Percentiles rank a stretch among this genome's conserved stretches.
Evolutionary conservation across 2,329 filamentous ascomycete species (phyloP).

Genomic region (Hymenoscyphus salicellus): DNA sequence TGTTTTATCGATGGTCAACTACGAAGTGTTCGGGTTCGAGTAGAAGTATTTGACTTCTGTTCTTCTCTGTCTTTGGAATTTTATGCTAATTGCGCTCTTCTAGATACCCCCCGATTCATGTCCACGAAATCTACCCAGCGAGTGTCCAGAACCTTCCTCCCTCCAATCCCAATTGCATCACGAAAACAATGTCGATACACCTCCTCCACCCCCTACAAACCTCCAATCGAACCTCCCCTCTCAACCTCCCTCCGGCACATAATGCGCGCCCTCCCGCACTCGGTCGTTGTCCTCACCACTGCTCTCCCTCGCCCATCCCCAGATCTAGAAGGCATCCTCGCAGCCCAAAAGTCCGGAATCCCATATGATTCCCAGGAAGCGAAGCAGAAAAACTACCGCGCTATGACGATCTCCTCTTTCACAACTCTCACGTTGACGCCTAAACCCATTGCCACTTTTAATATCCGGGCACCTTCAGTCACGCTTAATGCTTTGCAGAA

Average conservation of each 20-base stretch:
- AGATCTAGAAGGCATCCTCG: background rate
- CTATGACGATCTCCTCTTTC: slow-evolving; percentile 37
- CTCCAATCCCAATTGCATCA: background rate
- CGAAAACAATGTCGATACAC: background rate
- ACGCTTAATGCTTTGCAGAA: slow-evolving; percentile 29
- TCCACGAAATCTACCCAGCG: background rate
- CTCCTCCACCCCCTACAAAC: background rate
- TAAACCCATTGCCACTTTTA: slow-evolving; percentile 35
- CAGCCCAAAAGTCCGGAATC: background rate
- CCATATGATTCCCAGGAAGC: background rate
- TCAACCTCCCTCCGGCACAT: slow-evolving; percentile 27
- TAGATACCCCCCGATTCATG: background rate
- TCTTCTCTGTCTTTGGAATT: background rate
- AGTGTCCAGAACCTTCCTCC: background rate
- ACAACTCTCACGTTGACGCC: slow-evolving; percentile 33
- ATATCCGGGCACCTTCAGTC: slow-evolving; percentile 32
- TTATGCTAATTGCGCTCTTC: background rate
- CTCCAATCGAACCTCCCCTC: slow-evolving; percentile 10
- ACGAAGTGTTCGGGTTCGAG: slow-evolving; percentile 5
- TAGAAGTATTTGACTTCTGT: background rate
- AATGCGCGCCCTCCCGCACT: slow-evolving; percentile 33
- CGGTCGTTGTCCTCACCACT: slow-evolving; percentile 33
- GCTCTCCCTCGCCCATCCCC: background rate
- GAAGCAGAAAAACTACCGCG: slow-evolving; percentile 15
- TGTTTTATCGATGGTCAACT: slow-evolving; percentile 25